Base-by-base conservation (phyloP, 2,329 filamentous ascomycete species). In the Trichoderma endophyticum region DNA sequence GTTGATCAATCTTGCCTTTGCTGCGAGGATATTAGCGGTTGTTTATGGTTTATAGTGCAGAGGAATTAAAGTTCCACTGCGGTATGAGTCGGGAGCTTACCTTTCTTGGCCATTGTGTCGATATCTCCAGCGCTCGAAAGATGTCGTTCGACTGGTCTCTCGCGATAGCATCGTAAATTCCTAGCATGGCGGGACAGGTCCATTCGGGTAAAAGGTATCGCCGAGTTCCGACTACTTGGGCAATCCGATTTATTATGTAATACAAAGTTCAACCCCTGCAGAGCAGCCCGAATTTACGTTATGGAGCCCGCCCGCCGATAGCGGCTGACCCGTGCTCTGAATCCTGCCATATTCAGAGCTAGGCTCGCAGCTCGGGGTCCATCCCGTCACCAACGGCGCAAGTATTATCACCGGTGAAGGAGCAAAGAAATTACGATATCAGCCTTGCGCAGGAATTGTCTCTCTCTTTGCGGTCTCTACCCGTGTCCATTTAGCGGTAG, bases 1-100 rank as follows among this genome's bases (percentile, higher is more conserved):
- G 80, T 93, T 89, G 81, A 99, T 91, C 76, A 95, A 92, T 82
- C 97, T 94, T 80, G 95, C 93, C 87, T 98, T 98, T 73, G 87
- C 94, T 97, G 81, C 30, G 56, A 51, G 6, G 28, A 36, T 15
- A 28, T 69, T 54, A 71, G 66, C 56, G 14, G 11, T 4, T 24
- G 5, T 24, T 54, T 9, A 11, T 30, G 11, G 26, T 24, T 54
- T 9, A 11, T 26, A 11, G n/a, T 6, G 1, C 30, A 15, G 2
- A 11, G 8, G 2, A 15, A 5, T 8, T 4, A 6, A 9, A 30
- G 11, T 21, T 4, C 2, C 2, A 24, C 21, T 34, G 32, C 15
- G n/a, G 3, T 21, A 14, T 5, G 26, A 30, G 6, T 15, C 8
- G 21, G 9, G 18, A n/a, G 4, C 36, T 28, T 61, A 77, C 77